Base-by-base conservation (phyloP, 768 basidiomycete species). In the Mycena filopes region DNA sequence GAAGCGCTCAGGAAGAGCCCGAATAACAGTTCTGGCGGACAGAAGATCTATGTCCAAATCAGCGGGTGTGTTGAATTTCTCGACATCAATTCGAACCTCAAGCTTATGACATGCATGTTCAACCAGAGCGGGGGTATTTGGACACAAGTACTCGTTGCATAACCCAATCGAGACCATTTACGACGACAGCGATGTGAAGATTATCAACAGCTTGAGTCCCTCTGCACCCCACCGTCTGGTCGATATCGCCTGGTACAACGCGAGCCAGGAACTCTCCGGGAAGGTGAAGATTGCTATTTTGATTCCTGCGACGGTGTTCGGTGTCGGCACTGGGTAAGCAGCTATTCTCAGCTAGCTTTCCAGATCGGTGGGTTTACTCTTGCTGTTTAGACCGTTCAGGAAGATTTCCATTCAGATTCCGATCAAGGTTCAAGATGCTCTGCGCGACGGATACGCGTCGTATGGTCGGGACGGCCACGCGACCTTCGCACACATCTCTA, bases 341-440 rank as follows among this genome's bases (percentile, higher is more conserved):
- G 12, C 9, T 11, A 36, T 36, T 51, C 38, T 51, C 21, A 48
- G 18, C 2, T 33, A 29, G 3, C 26, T 29, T 29, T 25, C 29
- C 47, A 38, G 33, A 36, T 23, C 33, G 33, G 13, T 2, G 21
- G 31, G n/a, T 51, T 55, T 4, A 49, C 49, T 31, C n/a, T 21
- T 13, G 8, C 20, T n/a, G n/a, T 8, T 15, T 28, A 55, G 53
- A 26, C 53, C 53, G 18, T 55, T 55, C 53, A 26, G 33, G 40
- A 55, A 55, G 38, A 29, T 55, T 26, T 55, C 53, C 28, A 55
- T 55, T 40, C 53, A 55, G 41, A 55, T 55, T 55, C 53, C 53
- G 8, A 26, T 26, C 25, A 55, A 55, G 53, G 42, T 55, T 41
- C 25, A 55, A 26, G 53, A 40, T 16, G 53, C 40, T 20, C 53